Evolutionary conservation across 176 grass and related monocot genomes (phyloP).

Genomic region (Zoysia pacifica): DNA sequence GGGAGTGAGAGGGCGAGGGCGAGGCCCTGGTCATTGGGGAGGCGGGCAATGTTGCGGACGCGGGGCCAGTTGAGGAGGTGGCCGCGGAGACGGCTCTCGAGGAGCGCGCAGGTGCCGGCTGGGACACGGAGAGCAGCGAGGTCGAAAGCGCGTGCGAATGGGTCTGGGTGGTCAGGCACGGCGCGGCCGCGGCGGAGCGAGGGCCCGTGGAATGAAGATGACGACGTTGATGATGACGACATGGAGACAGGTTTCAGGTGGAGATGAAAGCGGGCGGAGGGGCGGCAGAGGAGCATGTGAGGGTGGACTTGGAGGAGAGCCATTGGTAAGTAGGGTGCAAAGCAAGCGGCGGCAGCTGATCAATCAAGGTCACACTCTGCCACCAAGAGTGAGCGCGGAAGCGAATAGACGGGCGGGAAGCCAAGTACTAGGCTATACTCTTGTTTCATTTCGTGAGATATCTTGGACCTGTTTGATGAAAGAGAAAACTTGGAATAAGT

Average conservation of each 20-base stretch:
- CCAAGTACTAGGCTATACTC: too few relatives aligned
- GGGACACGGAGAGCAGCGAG: constrained; percentile 78
- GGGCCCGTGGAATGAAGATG: constrained; percentile 50
- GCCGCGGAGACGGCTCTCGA: constrained; percentile 81
- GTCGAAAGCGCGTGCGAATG: constrained; percentile 67
- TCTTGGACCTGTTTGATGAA: not conserved
- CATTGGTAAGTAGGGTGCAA: not conserved
- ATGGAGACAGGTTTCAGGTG: constrained; percentile 39
- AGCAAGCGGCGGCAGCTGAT: not conserved
- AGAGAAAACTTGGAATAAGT: too few relatives aligned
- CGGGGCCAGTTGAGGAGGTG: constrained; percentile 97
- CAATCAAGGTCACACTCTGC: not conserved
- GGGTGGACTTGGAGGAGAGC: constrained; percentile 35
- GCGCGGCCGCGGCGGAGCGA: constrained; percentile 56
- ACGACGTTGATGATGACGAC: not conserved
- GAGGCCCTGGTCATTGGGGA: constrained; percentile 60
- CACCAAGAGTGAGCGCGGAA: not conserved
- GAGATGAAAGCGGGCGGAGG: constrained; percentile 19
- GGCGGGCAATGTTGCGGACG: constrained; percentile 69
- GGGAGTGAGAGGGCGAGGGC: constrained; percentile 5
- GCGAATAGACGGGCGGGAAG: not conserved
- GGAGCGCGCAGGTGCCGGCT: constrained; percentile 64
- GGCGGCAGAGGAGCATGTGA: constrained; percentile 8
- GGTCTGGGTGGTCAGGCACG: constrained; percentile 5
- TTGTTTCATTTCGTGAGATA: not conserved